Base-by-base conservation (phyloP, 331 rosid species). In the Quercus lobata region DNA sequence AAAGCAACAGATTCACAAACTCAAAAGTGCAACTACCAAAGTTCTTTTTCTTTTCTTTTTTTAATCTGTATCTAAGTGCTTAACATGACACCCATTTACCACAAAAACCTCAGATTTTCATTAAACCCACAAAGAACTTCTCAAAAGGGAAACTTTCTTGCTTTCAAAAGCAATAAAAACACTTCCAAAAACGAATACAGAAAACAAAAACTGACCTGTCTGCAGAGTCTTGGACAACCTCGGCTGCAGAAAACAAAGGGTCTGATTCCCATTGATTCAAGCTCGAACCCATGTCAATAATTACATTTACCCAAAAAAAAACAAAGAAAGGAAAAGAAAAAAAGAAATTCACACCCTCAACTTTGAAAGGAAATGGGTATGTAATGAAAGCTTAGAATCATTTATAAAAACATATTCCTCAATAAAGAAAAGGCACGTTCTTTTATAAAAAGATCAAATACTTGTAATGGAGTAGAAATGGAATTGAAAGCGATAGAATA, bases 241-340 rank as follows among this genome's bases (percentile, higher is more conserved):
- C 88, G 30, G 88, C 88, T 1, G 88, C 88, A 25, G 85, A 78
- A 29, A 61, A 81, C 74, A 84, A 80, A 78, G 88, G 88, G 83
- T 81, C 88, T 5, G 85, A 74, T 57, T 84, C 88, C 88, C 88
- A 84, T 54, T 74, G 88, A 54, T 69, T 83, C 73, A 78, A 84
- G 72, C 78, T 78, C 76, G 85, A 78, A 56, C 85, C 81, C 87
- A 84, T 77, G 35, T n/a, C 24, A 19, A 7, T 19, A 14, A 15
- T 57, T 4, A 25, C 71, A 58, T 46, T 32, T 68, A 25, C 29
- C 27, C 53, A 27, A 32, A 19, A n/a, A n/a, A n/a, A 55, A 29
- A 66, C 11, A 27, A 19, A 68, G 35, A 66, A 29, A 18, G 12
- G 35, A 16, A 68, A 32, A 14, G 30, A 29, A 10, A 2, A 7